Percentiles rank a stretch among this genome's conserved stretches.
These are phyloP conservation scores for Adansonia madagascariensis DNA, from an alignment of 441 rosid genomes.

Conservation along the genomic window DNA sequence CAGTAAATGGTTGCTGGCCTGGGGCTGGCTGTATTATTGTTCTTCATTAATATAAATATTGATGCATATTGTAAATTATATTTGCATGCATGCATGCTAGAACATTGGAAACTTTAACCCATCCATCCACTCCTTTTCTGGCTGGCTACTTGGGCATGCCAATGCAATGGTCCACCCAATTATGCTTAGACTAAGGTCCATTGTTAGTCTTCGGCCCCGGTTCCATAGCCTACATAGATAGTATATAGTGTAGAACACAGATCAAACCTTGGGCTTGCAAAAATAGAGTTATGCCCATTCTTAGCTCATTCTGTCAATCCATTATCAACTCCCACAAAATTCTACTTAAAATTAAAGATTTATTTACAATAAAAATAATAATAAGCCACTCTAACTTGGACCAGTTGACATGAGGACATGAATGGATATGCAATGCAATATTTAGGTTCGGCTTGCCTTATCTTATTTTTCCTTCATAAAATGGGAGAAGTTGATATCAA, in stretches of 20 bases:
- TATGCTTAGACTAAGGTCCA: not conserved
- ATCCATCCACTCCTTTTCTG: not conserved
- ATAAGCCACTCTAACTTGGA: not conserved
- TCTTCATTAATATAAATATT: too few species aligned
- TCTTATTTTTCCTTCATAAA: not conserved
- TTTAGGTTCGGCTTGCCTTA: not conserved
- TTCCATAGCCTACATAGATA: not conserved
- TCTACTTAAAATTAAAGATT: too few species aligned
- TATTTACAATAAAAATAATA: too few species aligned
- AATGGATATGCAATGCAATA: not conserved
- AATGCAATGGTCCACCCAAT: not conserved
- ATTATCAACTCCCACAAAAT: not conserved
- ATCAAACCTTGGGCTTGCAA: not conserved
- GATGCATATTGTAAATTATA: too few species aligned
- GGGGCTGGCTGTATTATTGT: too few species aligned
- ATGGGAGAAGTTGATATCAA: constrained; percentile 33
- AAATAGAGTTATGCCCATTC: too few species aligned
- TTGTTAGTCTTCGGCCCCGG: not conserved
- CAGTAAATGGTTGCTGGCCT: too few species aligned
- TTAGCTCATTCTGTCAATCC: not conserved
- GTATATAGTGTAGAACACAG: not conserved
- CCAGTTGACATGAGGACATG: constrained; percentile 22
- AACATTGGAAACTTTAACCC: too few species aligned
- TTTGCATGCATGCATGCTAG: too few species aligned
- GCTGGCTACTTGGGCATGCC: not conserved